Conservation (phyloP, 352 stramenopile species). For the Blastocystis sp. region DNA sequence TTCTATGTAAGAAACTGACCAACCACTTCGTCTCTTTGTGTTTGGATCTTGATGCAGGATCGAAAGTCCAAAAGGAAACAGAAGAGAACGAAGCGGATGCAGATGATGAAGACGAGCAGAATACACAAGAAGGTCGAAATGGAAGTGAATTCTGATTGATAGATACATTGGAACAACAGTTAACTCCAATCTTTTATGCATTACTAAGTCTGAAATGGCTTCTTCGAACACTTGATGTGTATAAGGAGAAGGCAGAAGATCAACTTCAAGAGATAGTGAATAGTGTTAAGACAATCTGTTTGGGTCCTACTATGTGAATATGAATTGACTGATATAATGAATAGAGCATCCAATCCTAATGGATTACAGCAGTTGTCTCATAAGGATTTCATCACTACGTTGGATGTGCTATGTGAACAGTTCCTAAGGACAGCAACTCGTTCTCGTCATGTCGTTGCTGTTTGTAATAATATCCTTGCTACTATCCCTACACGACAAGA, state of each 20-base stretch:
- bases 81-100: neutral
- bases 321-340: neutral
- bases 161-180: neutral
- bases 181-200: slow-evolving; percentile 5
- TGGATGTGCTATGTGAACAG: slow-evolving; percentile 36
- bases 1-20: slow-evolving; percentile 10
- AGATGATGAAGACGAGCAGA: neutral
- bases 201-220: slow-evolving; percentile 37
- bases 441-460: neutral
- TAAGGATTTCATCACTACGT: slow-evolving; percentile 6
- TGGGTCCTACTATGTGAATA: neutral
- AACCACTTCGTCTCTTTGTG: slow-evolving; percentile 22
- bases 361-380: neutral
- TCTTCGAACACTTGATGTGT: neutral
- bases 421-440: slow-evolving; percentile 17
- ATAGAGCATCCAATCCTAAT: neutral
- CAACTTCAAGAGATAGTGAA: slow-evolving; percentile 39
- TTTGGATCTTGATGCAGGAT: neutral
- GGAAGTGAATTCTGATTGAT: neutral
- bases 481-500: slow-evolving; percentile 3
- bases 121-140: neutral
- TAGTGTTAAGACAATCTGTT: slow-evolving; percentile 24
- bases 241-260: slow-evolving; percentile 14
- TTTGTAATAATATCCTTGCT: slow-evolving; percentile 15
- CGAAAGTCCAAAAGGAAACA: neutral